A percentile compares a stretch with the other conserved stretches of the same genome.
phyloP scores from a whole-genome alignment of 345 rosid species.

The Adansonia digitata region DNA sequence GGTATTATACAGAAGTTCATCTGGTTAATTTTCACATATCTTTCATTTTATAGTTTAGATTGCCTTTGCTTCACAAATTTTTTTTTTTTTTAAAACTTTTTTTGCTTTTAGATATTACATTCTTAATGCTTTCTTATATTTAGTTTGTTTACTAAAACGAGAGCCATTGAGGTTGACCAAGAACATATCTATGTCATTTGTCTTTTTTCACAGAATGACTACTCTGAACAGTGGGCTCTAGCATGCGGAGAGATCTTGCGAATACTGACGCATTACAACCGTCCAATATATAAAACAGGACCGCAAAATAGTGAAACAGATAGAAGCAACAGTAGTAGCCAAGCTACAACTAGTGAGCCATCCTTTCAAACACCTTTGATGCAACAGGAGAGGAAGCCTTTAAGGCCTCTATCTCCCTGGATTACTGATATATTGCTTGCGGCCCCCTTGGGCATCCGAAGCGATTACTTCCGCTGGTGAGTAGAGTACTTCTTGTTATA shows the following conservation, averaged over 20 bases:
- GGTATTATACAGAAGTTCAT: constrained; percentile 37
- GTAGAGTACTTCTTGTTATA: constrained; percentile 36
- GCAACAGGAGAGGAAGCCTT: constrained; percentile 78
- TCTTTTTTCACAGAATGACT: constrained; percentile 60
- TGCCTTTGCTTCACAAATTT: background rate
- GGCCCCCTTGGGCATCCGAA: constrained; percentile 88
- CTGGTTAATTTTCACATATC: background rate
- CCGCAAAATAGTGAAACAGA: constrained; percentile 50
- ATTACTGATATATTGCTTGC: constrained; percentile 88
- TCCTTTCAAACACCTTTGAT: constrained; percentile 33
- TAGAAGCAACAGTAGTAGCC: constrained; percentile 40
- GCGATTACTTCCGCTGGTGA: constrained; percentile 97
- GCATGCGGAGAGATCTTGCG: constrained; percentile 97
- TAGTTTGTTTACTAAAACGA: background rate
- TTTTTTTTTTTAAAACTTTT: background rate
- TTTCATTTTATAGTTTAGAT: background rate
- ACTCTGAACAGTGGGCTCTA: constrained; percentile 97
- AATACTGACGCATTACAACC: constrained; percentile 92
- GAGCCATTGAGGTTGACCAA: background rate
- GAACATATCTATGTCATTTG: background rate
- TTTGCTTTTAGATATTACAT: background rate
- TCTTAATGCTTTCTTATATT: background rate
- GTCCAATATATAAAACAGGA: constrained; percentile 77
- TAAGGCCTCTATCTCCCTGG: constrained; percentile 96
- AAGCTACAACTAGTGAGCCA: constrained; percentile 40